Conservation (phyloP, 1,284 basidiomycete genomes). For the Puccinia brachypodii region DNA sequence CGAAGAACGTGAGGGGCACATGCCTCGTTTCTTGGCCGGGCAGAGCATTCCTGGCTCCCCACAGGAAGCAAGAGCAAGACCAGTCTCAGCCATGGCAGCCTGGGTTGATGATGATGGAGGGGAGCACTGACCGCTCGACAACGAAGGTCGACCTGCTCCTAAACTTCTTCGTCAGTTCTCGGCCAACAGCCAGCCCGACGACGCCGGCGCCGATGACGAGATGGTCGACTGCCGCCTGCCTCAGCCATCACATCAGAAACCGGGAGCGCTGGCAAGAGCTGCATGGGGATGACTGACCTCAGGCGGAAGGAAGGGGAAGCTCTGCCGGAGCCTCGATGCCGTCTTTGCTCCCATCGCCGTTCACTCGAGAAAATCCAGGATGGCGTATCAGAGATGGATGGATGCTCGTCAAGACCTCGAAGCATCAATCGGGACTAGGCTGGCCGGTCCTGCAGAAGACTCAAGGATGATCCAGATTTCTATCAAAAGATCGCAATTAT, state of each 20-base stretch:
- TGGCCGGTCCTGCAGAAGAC: too few relatives aligned
- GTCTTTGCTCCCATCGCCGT: constrained; percentile 5
- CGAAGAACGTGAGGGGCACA: constrained; percentile 45
- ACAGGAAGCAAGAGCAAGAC: background rate
- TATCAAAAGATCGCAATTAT: too few relatives aligned
- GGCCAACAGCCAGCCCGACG: constrained; percentile 78
- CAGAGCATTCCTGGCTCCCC: constrained; percentile 45
- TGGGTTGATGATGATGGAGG: background rate
- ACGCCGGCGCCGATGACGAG: constrained; percentile 86
- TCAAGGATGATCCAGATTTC: too few relatives aligned
- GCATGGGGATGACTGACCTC: background rate
- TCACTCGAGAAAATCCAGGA: background rate
- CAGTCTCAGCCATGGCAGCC: background rate
- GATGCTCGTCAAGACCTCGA: too few relatives aligned
- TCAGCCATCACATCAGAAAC: background rate
- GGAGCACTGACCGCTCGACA: constrained; percentile 70
- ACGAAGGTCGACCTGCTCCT: constrained; percentile 76
- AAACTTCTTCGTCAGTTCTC: constrained; percentile 69
- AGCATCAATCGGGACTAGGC: too few relatives aligned
- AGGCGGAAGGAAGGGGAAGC: constrained; percentile 18
- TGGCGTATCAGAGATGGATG: background rate
- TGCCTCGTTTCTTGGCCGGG: constrained; percentile 79
- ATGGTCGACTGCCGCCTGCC: constrained; percentile 66
- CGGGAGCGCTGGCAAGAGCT: background rate
- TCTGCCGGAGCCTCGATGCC: constrained; percentile 4